Evolutionary conservation across 345 rosid species (phyloP).

Genomic region (Pelargonium nanum): DNA sequence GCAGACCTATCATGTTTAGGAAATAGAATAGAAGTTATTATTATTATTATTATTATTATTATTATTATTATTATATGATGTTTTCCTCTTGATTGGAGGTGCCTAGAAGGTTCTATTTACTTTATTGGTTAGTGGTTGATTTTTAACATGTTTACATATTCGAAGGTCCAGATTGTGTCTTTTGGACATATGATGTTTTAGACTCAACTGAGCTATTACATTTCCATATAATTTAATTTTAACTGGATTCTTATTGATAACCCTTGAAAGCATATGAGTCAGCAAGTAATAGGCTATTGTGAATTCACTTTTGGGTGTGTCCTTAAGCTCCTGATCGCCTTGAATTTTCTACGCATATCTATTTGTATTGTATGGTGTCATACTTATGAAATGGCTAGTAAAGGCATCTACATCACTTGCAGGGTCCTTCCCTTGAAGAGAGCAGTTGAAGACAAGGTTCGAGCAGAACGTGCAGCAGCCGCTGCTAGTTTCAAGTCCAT

Average conservation of each 20-base stretch:
- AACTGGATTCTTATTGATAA: slow-evolving; percentile 13
- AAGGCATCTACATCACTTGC: slow-evolving; percentile 14
- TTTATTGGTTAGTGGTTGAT: background rate
- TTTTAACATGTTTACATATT: background rate
- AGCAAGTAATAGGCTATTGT: slow-evolving; percentile 23
- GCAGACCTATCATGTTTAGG: background rate
- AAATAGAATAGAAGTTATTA: background rate
- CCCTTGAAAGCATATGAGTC: slow-evolving; percentile 23
- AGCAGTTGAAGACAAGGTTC: slow-evolving; percentile 69
- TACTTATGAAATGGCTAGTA: background rate
- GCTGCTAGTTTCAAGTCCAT: slow-evolving; percentile 69
- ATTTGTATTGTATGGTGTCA: slow-evolving; percentile 3
- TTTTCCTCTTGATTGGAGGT: background rate
- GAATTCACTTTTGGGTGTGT: slow-evolving; percentile 16
- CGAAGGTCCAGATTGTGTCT: background rate
- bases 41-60: no score
- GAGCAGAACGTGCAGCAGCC: slow-evolving; percentile 55
- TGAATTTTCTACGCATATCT: slow-evolving; percentile 12
- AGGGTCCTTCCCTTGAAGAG: slow-evolving; percentile 71
- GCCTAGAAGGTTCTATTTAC: background rate
- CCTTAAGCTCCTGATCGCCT: slow-evolving; percentile 17
- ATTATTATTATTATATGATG: no score
- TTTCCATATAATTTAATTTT: slow-evolving; percentile 7
- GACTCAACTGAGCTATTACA: background rate
- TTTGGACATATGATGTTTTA: background rate